Conservation (phyloP, 805 yeast species). For the Metschnikowia aberdeeniae region DNA sequence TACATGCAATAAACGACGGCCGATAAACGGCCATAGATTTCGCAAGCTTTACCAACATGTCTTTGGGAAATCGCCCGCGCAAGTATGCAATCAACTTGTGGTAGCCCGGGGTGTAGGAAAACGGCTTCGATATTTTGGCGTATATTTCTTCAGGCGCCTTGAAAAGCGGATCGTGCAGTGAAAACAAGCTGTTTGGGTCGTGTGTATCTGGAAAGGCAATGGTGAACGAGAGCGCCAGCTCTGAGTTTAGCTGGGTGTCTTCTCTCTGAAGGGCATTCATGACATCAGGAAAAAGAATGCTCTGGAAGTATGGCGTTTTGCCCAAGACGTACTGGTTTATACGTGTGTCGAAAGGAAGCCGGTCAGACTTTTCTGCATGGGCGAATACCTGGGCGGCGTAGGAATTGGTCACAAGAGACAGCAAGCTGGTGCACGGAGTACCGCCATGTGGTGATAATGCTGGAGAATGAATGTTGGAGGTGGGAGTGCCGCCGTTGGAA, state of each 20-base stretch:
- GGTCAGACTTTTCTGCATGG: background rate
- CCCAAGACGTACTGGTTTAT: constrained; percentile 72
- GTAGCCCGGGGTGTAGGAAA: constrained; percentile 86
- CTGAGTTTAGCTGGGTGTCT: constrained; percentile 42
- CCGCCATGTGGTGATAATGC: constrained; percentile 32
- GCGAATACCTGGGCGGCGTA: constrained; percentile 1
- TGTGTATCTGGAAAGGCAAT: constrained; percentile 28
- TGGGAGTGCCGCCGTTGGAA: constrained; percentile 38
- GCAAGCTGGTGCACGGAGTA: constrained; percentile 1
- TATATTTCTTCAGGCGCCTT: constrained; percentile 78
- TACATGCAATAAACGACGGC: constrained; percentile 90
- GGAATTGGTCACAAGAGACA: constrained; percentile 5
- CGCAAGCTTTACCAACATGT: constrained; percentile 75
- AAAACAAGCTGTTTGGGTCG: background rate
- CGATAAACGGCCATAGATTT: constrained; percentile 85
- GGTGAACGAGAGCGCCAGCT: constrained; percentile 44
- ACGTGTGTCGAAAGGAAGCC: constrained; percentile 49
- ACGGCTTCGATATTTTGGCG: constrained; percentile 68
- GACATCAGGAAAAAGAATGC: constrained; percentile 57
- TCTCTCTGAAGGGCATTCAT: constrained; percentile 40
- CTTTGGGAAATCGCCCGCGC: constrained; percentile 62
- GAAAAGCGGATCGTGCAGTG: constrained; percentile 18
- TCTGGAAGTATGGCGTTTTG: constrained; percentile 37
- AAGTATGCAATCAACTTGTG: constrained; percentile 76
- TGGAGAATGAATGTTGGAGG: constrained; percentile 31